phyloP scores from a whole-genome alignment of 345 rosid species.

The Erucastrum elatum region DNA sequence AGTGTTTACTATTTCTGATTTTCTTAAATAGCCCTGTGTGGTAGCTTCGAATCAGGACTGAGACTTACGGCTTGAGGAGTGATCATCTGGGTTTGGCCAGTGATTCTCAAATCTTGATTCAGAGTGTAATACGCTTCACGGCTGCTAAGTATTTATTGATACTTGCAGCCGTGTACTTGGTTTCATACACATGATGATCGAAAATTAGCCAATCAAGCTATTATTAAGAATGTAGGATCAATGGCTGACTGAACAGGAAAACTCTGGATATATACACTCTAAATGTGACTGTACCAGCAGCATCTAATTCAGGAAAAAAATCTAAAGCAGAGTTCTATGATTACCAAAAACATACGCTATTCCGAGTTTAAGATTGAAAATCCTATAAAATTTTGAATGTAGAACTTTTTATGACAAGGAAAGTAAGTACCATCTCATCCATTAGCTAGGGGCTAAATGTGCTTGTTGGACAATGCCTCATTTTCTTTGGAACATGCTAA shows the following conservation, averaged over 20 bases:
- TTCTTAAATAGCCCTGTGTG: too few relatives aligned
- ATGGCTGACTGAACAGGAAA: neutral
- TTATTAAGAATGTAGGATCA: neutral
- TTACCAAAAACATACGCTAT: slow-evolving; percentile 3
- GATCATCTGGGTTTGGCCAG: too few relatives aligned
- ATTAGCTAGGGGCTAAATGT: slow-evolving; percentile 71
- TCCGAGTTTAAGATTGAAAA: neutral
- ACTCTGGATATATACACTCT: slow-evolving; percentile 1
- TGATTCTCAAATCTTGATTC: too few relatives aligned
- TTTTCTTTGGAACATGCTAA: slow-evolving; percentile 58
- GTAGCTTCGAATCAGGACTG: too few relatives aligned
- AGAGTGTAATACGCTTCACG: too few relatives aligned
- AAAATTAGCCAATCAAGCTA: neutral
- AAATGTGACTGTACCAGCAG: slow-evolving; percentile 7
- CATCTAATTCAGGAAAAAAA: neutral
- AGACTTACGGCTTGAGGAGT: neutral
- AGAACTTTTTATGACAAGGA: neutral
- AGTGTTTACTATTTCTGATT: too few relatives aligned
- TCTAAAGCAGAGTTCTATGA: slow-evolving; percentile 1
- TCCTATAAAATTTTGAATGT: neutral
- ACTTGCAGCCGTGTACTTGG: neutral
- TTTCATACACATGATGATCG: slow-evolving; percentile 1
- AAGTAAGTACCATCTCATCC: slow-evolving; percentile 24
- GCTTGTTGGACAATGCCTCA: slow-evolving; percentile 1
- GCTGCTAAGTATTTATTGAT: too few relatives aligned